These are phyloP conservation scores for Chaetomium sp. DNA, from an alignment of 2,329 filamentous ascomycete genomes.

Conservation along the genomic window DNA sequence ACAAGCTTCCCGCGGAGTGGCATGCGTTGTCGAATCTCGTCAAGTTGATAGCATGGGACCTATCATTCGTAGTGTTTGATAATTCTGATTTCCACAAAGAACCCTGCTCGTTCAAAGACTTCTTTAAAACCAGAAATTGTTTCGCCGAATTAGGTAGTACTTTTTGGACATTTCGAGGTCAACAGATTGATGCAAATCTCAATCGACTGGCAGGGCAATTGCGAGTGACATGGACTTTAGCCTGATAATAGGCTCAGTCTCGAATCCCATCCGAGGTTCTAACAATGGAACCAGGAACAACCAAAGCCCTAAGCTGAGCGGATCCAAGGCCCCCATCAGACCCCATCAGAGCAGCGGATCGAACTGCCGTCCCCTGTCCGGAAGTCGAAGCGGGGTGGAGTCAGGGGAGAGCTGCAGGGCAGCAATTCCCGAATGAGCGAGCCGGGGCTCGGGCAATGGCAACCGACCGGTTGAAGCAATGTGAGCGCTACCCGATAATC, in stretches of 20 bases:
- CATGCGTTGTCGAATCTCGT: no score
- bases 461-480: constrained; percentile 14
- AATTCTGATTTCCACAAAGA: no score
- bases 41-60: background rate
- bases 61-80: background rate
- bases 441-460: constrained; percentile 26
- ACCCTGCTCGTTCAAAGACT: background rate
- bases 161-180: no score
- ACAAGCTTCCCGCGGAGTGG: constrained; percentile 8
- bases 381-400: constrained; percentile 9
- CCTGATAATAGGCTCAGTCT: background rate
- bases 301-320: background rate
- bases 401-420: background rate
- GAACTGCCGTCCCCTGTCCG: constrained; percentile 25
- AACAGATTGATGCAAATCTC: background rate
- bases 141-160: no score
- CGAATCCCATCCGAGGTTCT: background rate
- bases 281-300: background rate
- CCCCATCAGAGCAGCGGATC: constrained; percentile 12
- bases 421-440: constrained; percentile 22
- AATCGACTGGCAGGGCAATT: background rate
- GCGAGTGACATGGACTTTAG: background rate
- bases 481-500: constrained; percentile 1
- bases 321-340: background rate
- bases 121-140: background rate